Evolutionary conservation across 192 early-diverging fungal species (phyloP), one percentile per base, ranked within the genome.

Genomic region (Phlyctochytrium planicorne): DNA sequence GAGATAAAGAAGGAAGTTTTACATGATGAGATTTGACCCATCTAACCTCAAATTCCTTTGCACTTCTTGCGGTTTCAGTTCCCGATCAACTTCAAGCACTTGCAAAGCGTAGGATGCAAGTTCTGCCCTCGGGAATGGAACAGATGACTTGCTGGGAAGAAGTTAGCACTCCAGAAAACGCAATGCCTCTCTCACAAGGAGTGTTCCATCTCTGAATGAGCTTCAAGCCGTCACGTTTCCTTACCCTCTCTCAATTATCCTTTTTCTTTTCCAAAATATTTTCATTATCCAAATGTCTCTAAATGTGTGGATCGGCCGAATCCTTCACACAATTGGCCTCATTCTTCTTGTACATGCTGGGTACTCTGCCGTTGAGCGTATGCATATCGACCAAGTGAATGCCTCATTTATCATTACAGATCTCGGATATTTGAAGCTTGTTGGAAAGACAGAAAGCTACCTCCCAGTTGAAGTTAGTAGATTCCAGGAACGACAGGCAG

Each of bases 281-380:
- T n/a, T n/a, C n/a, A n/a, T n/a, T n/a, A n/a, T n/a, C n/a, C n/a
- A n/a, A n/a, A n/a, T n/a, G n/a, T n/a, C n/a, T n/a, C n/a, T n/a
- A n/a, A n/a, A n/a, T n/a, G n/a, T n/a, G n/a, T n/a, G n/a, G n/a
- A n/a, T n/a, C n/a, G n/a, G n/a, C n/a, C n/a, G n/a, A n/a, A n/a
- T n/a, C n/a, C n/a, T n/a, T n/a, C n/a, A n/a, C n/a, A n/a, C n/a
- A n/a, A 53, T 75, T 36, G 73, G 69, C 4, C 29, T 63, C 23
- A 23, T 65, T 1, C 59, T 75, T 17, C 52, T 75, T 23, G 17
- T 69, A 34, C 73, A 75, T 30, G 35, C 69, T 35, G 73, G 69
- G 3, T 75, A 69, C 56, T 75, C 73, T 2, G 73, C 67, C 1
- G 50, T 75, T n/a, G 73, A 75, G 37, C 73, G 73, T 75, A 66